phyloP scores from a whole-genome alignment of 306 rosid genomes.

The Vigna radiata region DNA sequence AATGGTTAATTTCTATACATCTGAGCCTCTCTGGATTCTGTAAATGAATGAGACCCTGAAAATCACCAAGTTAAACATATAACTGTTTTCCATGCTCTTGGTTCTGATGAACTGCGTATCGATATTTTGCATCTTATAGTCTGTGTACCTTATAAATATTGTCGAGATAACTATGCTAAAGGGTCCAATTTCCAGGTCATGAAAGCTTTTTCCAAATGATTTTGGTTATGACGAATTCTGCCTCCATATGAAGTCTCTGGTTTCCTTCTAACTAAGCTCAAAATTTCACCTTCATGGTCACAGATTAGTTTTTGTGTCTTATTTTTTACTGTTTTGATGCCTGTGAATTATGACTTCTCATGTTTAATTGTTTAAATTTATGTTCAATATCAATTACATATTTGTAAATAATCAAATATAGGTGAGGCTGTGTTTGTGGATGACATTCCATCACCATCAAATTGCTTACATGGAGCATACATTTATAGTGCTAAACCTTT shows the following conservation, averaged over 20 bases:
- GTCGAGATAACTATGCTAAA: no score
- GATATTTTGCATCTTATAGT: no score
- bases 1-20: background rate
- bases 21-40: background rate
- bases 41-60: background rate
- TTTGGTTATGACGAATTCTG: constrained; percentile 14
- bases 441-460: constrained; percentile 82
- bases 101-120: no score
- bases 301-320: constrained; percentile 13
- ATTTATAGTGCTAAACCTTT: constrained; percentile 78
- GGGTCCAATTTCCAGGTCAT: no score
- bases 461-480: constrained; percentile 81
- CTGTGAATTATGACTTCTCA: background rate
- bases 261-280: constrained; percentile 8
- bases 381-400: background rate
- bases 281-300: background rate
- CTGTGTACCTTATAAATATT: no score
- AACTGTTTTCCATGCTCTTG: no score
- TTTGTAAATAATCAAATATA: constrained; percentile 41
- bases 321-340: constrained; percentile 8
- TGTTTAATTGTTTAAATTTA: constrained; percentile 4
- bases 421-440: constrained; percentile 95
- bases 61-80: no score
- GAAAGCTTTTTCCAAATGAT: background rate
- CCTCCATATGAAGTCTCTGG: background rate